phyloP scores from a whole-genome alignment of 2,329 filamentous ascomycete species.

The Coniochaeta sp. region DNA sequence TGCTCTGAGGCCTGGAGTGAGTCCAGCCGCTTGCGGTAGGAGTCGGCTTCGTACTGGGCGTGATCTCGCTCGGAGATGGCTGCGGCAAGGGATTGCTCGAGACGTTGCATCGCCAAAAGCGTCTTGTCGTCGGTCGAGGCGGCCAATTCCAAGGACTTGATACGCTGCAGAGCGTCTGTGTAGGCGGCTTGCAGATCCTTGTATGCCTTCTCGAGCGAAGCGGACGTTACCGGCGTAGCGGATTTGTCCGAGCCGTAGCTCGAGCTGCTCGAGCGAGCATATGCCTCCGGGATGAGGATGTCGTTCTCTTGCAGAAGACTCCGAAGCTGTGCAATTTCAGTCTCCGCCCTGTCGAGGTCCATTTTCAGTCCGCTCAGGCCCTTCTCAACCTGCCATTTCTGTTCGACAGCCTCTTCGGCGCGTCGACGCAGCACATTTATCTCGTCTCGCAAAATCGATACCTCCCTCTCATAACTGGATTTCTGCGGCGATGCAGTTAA shows the following conservation, averaged over 20 bases:
- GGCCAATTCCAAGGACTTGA: constrained; percentile 52
- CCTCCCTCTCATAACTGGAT: constrained; percentile 77
- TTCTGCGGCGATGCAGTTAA: constrained; percentile 62
- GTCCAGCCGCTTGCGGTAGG: constrained; percentile 55
- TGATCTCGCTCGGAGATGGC: constrained; percentile 66
- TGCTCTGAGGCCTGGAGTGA: constrained; percentile 49
- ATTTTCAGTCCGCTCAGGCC: constrained; percentile 84
- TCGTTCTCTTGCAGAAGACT: constrained; percentile 75
- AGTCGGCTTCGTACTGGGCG: constrained; percentile 57
- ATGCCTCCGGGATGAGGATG: constrained; percentile 60
- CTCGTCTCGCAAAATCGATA: constrained; percentile 71
- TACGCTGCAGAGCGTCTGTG: constrained; percentile 54
- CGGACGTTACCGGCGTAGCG: constrained; percentile 51
- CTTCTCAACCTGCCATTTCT: constrained; percentile 95
- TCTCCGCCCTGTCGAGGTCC: constrained; percentile 91
- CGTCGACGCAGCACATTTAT: constrained; percentile 76
- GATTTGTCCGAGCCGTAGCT: constrained; percentile 24
- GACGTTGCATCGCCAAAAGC: constrained; percentile 51
- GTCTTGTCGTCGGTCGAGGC: constrained; percentile 47
- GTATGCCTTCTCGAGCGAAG: constrained; percentile 67
- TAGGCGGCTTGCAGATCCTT: constrained; percentile 68
- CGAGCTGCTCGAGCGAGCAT: constrained; percentile 30
- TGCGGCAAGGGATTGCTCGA: constrained; percentile 61
- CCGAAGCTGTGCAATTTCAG: constrained; percentile 81
- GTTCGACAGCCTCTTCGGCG: constrained; percentile 87